Conservation (phyloP, 495 filamentous ascomycete species). For the Daldinia caldariorum region DNA sequence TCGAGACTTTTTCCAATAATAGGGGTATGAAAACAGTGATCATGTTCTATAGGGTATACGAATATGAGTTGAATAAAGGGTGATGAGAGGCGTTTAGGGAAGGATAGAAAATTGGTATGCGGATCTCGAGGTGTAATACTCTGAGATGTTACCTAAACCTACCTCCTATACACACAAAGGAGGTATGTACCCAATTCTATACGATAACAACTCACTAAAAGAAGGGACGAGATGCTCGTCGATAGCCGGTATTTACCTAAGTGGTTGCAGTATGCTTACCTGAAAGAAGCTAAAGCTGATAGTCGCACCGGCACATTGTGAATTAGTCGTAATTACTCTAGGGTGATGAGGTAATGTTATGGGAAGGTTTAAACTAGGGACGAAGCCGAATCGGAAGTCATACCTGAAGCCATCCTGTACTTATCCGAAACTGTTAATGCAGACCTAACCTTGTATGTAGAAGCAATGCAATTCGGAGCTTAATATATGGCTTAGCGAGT, state of each 20-base stretch:
- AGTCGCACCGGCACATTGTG: neutral
- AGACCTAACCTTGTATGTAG: too few relatives aligned
- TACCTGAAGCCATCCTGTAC: too few relatives aligned
- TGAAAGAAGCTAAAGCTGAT: too few relatives aligned
- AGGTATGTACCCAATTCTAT: neutral
- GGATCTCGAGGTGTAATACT: neutral
- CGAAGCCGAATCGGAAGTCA: neutral
- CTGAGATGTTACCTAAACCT: neutral
- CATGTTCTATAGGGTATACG: constrained; percentile 25
- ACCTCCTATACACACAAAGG: neutral
- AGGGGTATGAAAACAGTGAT: constrained; percentile 12
- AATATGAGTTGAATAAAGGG: constrained; percentile 11
- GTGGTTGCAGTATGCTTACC: neutral
- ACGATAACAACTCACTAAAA: neutral
- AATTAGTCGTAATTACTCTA: neutral
- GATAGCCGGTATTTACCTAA: neutral
- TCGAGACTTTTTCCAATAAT: neutral
- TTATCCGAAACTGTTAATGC: too few relatives aligned
- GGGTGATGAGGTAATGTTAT: neutral
- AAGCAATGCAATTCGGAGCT: too few relatives aligned
- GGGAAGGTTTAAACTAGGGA: neutral
- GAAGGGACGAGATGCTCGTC: constrained; percentile 2
- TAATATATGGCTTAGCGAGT: too few relatives aligned
- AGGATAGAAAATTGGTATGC: neutral
- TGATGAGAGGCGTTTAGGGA: constrained; percentile 1